Percentiles rank a stretch among this genome's conserved stretches.
phyloP scores from a whole-genome alignment of 345 rosid species.

The Carallia pectinifolia region DNA sequence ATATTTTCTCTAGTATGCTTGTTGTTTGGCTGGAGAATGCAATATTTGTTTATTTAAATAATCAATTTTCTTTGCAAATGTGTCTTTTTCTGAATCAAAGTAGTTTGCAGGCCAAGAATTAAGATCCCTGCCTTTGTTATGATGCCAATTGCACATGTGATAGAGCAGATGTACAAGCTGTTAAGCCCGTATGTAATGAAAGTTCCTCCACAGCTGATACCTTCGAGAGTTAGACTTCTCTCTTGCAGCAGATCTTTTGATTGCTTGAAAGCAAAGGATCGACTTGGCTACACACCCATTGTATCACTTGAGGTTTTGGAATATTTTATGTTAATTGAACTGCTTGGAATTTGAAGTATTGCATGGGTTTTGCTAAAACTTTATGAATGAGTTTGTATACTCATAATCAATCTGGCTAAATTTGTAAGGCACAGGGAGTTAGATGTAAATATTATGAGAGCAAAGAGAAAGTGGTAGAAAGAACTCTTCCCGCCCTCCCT shows the following conservation, averaged over 20 bases:
- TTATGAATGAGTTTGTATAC: no score
- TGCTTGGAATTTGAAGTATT: conserved; percentile 8
- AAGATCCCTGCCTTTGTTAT: conserved; percentile 70
- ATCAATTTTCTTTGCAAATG: not conserved
- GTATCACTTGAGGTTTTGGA: conserved; percentile 72
- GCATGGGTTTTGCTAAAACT: conserved; percentile 6
- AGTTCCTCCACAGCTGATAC: conserved; percentile 86
- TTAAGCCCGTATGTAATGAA: conserved; percentile 85
- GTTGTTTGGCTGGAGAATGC: no score
- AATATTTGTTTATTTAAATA: no score
- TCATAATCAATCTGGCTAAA: no score
- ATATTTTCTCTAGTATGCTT: no score
- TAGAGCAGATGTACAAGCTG: conserved; percentile 63
- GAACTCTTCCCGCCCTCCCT: no score
- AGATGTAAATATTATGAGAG: no score
- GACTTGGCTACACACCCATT: conserved; percentile 73
- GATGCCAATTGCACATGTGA: conserved; percentile 80
- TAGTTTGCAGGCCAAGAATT: conserved; percentile 77
- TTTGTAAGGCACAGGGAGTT: no score
- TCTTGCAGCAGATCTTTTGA: conserved; percentile 73
- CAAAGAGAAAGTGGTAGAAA: no score
- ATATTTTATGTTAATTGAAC: conserved; percentile 3
- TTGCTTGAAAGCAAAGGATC: conserved; percentile 79
- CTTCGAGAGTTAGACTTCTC: conserved; percentile 86
- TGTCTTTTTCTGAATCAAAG: conserved; percentile 25